These are phyloP conservation scores for Oryza australiensis DNA, from an alignment of 176 grass and related monocot species.

Conservation along the genomic window DNA sequence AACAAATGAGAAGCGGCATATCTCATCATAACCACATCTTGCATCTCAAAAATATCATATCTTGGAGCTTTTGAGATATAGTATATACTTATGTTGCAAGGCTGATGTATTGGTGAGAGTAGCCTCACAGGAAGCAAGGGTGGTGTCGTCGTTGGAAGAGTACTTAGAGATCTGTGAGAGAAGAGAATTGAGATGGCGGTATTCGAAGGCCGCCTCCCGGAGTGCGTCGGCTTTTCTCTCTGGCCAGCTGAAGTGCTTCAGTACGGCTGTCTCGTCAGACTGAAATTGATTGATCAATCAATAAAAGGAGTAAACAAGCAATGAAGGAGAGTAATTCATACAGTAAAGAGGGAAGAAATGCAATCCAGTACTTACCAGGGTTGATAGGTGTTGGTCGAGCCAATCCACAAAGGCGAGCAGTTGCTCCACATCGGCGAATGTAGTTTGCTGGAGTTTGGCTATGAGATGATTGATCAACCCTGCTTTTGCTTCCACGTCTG, in stretches of 20 bases:
- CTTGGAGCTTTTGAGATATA: too few relatives aligned
- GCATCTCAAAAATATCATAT: too few relatives aligned
- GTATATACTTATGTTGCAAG: conserved; percentile 52
- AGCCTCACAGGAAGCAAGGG: conserved; percentile 41
- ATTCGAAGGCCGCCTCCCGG: conserved; percentile 52
- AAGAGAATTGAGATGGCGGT: conserved; percentile 47
- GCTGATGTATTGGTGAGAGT: conserved; percentile 39
- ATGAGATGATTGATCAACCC: conserved; percentile 75
- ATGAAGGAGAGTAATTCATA: not conserved
- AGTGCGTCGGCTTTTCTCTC: conserved; percentile 64
- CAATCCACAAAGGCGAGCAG: conserved; percentile 62
- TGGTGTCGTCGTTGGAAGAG: conserved; percentile 18
- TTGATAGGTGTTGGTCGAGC: conserved; percentile 53
- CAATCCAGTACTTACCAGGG: not conserved
- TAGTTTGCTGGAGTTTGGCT: conserved; percentile 54
- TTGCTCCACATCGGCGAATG: conserved; percentile 54
- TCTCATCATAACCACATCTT: too few relatives aligned
- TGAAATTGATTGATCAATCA: not conserved
- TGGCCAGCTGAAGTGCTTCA: conserved; percentile 71
- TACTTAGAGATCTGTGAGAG: conserved; percentile 36
- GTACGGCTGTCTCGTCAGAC: conserved; percentile 56
- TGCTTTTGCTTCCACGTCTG: conserved; percentile 81
- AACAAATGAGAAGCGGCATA: not conserved
- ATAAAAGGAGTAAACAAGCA: not conserved
- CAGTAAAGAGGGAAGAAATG: not conserved